Conservation (phyloP, 2,329 filamentous ascomycete genomes). For the Ambrosiella cleistominuta region DNA sequence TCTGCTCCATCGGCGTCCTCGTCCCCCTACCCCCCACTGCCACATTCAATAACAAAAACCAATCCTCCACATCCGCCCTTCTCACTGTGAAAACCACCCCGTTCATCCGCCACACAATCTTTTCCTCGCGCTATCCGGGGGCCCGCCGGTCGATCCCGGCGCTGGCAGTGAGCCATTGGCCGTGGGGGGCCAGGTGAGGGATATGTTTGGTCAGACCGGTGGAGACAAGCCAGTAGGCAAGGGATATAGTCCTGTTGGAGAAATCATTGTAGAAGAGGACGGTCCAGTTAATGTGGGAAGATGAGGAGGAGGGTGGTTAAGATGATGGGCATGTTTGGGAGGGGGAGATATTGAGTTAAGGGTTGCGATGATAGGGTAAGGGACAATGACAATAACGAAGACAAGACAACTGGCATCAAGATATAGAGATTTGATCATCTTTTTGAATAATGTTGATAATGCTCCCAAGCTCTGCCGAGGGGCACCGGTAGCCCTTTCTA, state of each 20-base stretch:
- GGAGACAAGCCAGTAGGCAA: constrained; percentile 14
- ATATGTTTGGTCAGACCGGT: constrained; percentile 25
- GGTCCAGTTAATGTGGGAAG: constrained; percentile 2
- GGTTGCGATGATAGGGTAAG: neutral
- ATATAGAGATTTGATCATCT: too few species aligned
- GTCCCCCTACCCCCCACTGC: constrained; percentile 23
- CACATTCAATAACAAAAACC: constrained; percentile 25
- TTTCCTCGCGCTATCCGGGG: constrained; percentile 17
- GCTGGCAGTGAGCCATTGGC: constrained; percentile 19
- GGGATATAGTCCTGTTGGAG: constrained; percentile 1
- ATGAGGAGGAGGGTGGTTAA: neutral
- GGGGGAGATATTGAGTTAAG: neutral
- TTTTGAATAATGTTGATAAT: too few species aligned
- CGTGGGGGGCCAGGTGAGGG: constrained; percentile 23
- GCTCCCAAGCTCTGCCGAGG: too few species aligned
- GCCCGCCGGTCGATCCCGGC: constrained; percentile 21
- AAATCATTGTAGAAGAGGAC: constrained; percentile 20
- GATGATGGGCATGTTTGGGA: neutral
- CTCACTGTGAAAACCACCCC: constrained; percentile 18
- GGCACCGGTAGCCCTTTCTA: too few species aligned
- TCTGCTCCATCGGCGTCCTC: constrained; percentile 20
- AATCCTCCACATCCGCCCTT: constrained; percentile 17
- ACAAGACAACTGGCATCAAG: neutral
- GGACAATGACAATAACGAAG: neutral
- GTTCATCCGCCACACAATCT: constrained; percentile 22